phyloP scores from a whole-genome alignment of 2,329 filamentous ascomycete species.

The Cordyceps cateniannulata region DNA sequence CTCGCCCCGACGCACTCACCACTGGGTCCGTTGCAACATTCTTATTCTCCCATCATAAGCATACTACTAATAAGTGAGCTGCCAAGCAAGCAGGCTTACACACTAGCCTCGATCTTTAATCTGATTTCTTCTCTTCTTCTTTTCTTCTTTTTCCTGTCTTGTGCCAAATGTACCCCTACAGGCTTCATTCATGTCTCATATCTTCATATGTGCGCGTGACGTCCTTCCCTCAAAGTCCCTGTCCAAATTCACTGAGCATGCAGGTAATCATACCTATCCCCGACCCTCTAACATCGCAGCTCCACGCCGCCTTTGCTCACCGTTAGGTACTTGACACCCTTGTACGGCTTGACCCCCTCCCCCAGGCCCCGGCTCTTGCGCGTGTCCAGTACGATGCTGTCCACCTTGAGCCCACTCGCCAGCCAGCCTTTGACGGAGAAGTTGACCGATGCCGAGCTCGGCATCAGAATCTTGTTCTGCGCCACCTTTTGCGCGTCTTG shows the following conservation, averaged over 20 bases:
- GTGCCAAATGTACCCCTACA: background rate
- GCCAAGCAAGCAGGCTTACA: conserved; percentile 9
- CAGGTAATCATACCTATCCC: background rate
- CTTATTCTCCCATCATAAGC: conserved; percentile 10
- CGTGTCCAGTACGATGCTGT: conserved; percentile 62
- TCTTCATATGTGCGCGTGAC: background rate
- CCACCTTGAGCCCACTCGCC: conserved; percentile 60
- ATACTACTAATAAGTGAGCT: conserved; percentile 11
- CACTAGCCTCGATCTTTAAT: conserved; percentile 1
- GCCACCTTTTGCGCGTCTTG: conserved; percentile 52
- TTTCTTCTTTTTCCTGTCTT: background rate
- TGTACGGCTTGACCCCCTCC: conserved; percentile 88
- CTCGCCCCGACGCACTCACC: background rate
- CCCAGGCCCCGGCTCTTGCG: conserved; percentile 80
- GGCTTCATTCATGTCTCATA: conserved; percentile 4
- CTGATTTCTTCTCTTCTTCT: background rate
- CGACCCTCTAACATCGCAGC: conserved; percentile 44
- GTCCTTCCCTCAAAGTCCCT: background rate
- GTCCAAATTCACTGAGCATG: background rate
- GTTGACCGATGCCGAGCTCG: conserved; percentile 67
- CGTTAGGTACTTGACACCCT: conserved; percentile 95
- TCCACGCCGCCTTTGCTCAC: conserved; percentile 60
- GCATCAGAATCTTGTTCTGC: conserved; percentile 72
- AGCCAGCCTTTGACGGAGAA: conserved; percentile 65
- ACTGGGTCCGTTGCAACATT: conserved; percentile 9